Evolutionary conservation across 2,329 filamentous ascomycete species (phyloP), one percentile per base, ranked within the genome.

Genomic region (Fusarium sp.): DNA sequence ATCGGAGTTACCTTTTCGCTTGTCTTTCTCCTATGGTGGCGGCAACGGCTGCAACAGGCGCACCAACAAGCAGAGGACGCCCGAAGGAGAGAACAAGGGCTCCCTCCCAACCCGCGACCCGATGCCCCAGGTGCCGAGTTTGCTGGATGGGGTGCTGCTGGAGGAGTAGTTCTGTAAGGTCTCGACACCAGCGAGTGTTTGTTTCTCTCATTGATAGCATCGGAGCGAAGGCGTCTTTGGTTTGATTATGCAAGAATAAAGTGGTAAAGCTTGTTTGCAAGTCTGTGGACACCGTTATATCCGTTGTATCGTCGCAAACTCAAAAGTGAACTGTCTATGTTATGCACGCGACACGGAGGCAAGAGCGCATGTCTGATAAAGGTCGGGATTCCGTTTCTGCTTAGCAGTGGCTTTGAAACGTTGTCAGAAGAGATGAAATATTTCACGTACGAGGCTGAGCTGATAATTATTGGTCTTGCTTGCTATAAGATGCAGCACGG

Each of bases 11-110:
- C 92, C 1, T 88, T 89, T 15, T 88, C 89, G 1, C 83, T 98
- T 53, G 88, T 91, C 0, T 87, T 92, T 51, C 82, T 98, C 30
- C 85, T 98, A 17, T 97, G 94, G 78, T 95, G 96, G 77, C 84
- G 92, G 20, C 89, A 93, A 65, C 89, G 88, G 74, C 83, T 88
- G 61, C 91, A 93, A 74, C 83, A 89, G 68, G 83, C 81, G 28
- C 83, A 85, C 50, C 73, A 69, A n/a, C 72, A 77, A 56, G 72
- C 70, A 21, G 75, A 79, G 28, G 74, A 78, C 24, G 76, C 67
- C 19, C 71, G 74, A 44, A 70, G 76, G 50, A 72, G 74, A 54
- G 74, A 77, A 40, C 77, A 78, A 59, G 76, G 73, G 6, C 68
- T 75, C 15, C 74, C 70, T 43, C 72, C 68, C 9, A 68, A 68